Evolutionary conservation across 352 stramenopile genomes (phyloP), one percentile per base, ranked within the genome.

Genomic region (Pythium scleroteichum): DNA sequence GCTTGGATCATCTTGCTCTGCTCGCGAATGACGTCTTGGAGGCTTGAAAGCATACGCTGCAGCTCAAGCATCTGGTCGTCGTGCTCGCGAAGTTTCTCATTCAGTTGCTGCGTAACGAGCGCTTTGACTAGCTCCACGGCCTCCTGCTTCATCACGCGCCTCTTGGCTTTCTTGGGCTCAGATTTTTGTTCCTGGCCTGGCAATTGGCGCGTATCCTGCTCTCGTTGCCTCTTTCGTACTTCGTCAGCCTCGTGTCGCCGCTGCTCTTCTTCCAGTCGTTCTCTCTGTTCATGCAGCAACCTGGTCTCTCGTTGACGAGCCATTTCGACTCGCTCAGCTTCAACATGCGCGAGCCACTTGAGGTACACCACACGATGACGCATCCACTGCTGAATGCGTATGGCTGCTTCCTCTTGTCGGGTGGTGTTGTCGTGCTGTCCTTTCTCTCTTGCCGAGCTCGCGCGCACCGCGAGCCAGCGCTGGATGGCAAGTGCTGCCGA

Each of bases 401-500:
- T 12, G 2, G 42, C 53, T 2, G 62, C 54, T 8, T 47, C 26
- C 1, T 62, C 22, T 27, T 38, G 26, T 24, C 38, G 20, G 4
- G 12, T 27, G 8, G n/a, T 13, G 19, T 52, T 12, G 9, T 53
- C 17, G 20, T 17, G 13, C 27, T 29, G 13, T 22, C 7, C 26
- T 9, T 42, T 48, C 2, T 14, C 23, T 40, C 42, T 59, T 1
- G 24, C 49, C 9, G 72, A 79, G 41, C 61, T 60, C 9, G 61
- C 58, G 10, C 68, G 72, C 24, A 71, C 29, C n/a, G 53, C 23
- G 13, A 75, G 62, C 74, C 76, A 86, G 2, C 67, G 53, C 27
- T 82, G 77, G 40, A 86, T 86, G 8, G 62, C 69, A 24, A 66
- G 56, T 1, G 64, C 57, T 4, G 64, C 64, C 1, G 24, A 24